Evolutionary conservation across 2,329 filamentous ascomycete genomes (phyloP).

Genomic region (Graphiopsis chlorocephala): DNA sequence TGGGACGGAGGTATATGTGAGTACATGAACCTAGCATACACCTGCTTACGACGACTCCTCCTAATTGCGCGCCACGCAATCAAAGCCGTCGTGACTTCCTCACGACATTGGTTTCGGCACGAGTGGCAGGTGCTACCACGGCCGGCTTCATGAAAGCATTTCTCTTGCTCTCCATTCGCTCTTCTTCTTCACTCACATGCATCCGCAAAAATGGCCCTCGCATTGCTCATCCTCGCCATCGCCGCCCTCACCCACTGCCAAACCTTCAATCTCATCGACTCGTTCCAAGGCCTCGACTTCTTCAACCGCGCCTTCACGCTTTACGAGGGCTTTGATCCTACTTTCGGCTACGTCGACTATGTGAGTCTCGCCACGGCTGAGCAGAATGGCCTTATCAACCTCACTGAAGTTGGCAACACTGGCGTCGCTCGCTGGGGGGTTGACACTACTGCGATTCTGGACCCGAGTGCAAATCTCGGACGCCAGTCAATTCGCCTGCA

Average conservation of each 20-base stretch:
- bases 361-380: slow-evolving; percentile 36
- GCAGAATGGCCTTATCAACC: slow-evolving; percentile 29
- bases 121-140: neutral
- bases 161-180: neutral
- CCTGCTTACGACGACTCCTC: neutral
- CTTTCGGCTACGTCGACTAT: slow-evolving; percentile 36
- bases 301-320: slow-evolving; percentile 22
- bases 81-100: neutral
- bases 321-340: slow-evolving; percentile 26
- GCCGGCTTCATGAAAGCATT: neutral
- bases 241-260: neutral
- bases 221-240: neutral
- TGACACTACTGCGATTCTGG: slow-evolving; percentile 27
- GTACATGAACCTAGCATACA: neutral
- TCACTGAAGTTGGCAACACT: slow-evolving; percentile 19
- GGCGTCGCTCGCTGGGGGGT: slow-evolving; percentile 24
- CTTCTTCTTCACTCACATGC: neutral
- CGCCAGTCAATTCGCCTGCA: slow-evolving; percentile 47
- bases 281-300: slow-evolving; percentile 40
- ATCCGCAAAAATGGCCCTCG: neutral
- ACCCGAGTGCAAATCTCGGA: slow-evolving; percentile 33
- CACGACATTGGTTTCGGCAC: neutral
- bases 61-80: neutral
- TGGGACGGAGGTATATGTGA: neutral
- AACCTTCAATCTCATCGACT: slow-evolving; percentile 38